phyloP scores from a whole-genome alignment of 192 early-diverging fungal species.

The Chytriomyces sp. region DNA sequence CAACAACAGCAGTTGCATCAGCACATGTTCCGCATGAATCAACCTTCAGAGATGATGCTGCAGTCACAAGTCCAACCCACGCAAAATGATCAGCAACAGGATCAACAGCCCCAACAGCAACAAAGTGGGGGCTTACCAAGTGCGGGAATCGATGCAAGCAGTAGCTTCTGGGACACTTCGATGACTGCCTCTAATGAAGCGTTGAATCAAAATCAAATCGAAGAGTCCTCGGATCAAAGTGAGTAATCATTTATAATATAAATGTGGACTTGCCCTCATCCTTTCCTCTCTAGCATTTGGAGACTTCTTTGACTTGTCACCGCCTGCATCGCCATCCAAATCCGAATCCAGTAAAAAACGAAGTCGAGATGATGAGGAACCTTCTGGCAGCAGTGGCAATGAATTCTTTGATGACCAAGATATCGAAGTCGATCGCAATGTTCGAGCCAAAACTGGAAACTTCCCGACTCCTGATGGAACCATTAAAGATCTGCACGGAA shows the following conservation, averaged over 20 bases:
- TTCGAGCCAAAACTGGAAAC: not conserved
- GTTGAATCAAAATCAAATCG: not conserved
- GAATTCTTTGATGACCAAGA: not conserved
- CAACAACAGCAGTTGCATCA: not conserved
- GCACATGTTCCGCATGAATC: not conserved
- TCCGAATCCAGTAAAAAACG: not conserved
- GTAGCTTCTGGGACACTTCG: not conserved
- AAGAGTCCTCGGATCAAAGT: not conserved
- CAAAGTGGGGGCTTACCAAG: not conserved
- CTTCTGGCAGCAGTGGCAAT: not conserved
- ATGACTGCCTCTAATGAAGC: not conserved
- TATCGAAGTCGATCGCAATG: not conserved
- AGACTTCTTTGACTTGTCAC: slow-evolving; percentile 2
- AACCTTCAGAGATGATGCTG: not conserved
- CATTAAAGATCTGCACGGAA: not conserved
- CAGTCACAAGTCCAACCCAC: not conserved
- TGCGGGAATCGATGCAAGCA: not conserved
- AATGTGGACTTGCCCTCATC: not conserved
- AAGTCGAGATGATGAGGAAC: not conserved
- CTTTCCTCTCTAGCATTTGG: not conserved
- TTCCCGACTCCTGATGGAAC: not conserved
- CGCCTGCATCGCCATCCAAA: slow-evolving; percentile 2
- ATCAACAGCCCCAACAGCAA: not conserved
- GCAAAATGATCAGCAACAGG: slow-evolving; percentile 1
- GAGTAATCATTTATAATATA: not conserved